These are phyloP conservation scores for Pleodorina starrii DNA, from an alignment of 139 green algal species.

Conservation along the genomic window DNA sequence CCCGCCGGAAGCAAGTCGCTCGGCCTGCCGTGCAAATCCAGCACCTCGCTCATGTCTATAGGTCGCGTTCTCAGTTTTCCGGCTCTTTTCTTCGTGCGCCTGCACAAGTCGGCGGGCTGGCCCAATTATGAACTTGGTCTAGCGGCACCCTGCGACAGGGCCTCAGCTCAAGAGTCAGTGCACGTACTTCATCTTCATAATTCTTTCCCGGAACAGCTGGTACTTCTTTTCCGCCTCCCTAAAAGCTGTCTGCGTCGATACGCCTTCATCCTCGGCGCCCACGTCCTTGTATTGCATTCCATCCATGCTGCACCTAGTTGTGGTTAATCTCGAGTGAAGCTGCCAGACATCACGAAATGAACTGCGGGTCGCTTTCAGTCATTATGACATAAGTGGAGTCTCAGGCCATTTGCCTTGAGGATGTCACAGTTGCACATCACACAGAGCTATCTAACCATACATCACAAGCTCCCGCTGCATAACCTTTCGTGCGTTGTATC, in stretches of 20 bases:
- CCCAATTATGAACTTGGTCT: not conserved
- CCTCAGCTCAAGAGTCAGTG: no score
- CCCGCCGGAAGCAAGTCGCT: not conserved
- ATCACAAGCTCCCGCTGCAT: no score
- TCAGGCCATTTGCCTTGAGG: no score
- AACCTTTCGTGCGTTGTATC: no score
- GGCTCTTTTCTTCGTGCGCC: conserved; percentile 51
- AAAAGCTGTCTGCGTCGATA: conserved; percentile 59
- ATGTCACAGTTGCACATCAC: no score
- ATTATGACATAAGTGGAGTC: no score
- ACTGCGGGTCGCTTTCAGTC: no score
- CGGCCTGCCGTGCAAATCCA: conserved; percentile 53
- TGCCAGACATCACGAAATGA: no score
- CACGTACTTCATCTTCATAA: conserved; percentile 48
- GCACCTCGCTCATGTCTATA: conserved; percentile 67
- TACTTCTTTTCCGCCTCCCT: conserved; percentile 75
- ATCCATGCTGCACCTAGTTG: no score
- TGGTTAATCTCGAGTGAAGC: no score
- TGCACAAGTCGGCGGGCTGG: not conserved
- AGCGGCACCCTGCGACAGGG: not conserved
- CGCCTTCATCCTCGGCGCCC: not conserved
- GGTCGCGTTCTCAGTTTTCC: conserved; percentile 42
- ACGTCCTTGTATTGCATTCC: not conserved
- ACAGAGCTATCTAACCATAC: no score
- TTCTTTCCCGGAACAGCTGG: conserved; percentile 61